Conservation (phyloP, 768 basidiomycete species). For the Auricularia heimuer region DNA sequence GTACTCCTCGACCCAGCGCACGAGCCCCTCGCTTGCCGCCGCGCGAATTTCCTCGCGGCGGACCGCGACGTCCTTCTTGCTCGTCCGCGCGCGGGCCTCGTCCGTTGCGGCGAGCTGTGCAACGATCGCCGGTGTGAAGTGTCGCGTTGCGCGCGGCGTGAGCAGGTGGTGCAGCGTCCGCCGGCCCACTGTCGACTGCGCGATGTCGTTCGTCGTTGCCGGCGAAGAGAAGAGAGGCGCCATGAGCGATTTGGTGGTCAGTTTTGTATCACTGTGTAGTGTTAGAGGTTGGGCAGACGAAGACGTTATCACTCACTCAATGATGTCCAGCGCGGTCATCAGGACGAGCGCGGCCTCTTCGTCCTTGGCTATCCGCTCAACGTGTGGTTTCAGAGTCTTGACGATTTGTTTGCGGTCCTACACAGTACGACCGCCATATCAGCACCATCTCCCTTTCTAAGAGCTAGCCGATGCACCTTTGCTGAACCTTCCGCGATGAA, state of each 20-base stretch:
- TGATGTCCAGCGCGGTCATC: conserved; percentile 82
- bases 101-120: conserved; percentile 66
- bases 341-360: conserved; percentile 86
- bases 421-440: background rate
- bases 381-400: conserved; percentile 81
- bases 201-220: conserved; percentile 3
- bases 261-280: conserved; percentile 59
- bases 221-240: conserved; percentile 48
- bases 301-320: conserved; percentile 48
- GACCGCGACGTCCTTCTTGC: conserved; percentile 64
- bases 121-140: conserved; percentile 81
- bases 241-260: conserved; percentile 71
- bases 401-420: conserved; percentile 88
- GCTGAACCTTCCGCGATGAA: conserved; percentile 76
- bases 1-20: conserved; percentile 58
- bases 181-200: conserved; percentile 38
- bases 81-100: conserved; percentile 53
- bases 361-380: conserved; percentile 79
- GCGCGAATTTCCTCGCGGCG: conserved; percentile 62
- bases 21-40: conserved; percentile 62
- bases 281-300: conserved; percentile 26
- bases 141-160: conserved; percentile 69
- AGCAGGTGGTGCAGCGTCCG: conserved; percentile 76
- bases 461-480: conserved; percentile 39
- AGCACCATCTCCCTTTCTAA: too few relatives aligned